phyloP scores from a whole-genome alignment of 1,284 basidiomycete species.

The Cryptococcus jaspeensis region DNA sequence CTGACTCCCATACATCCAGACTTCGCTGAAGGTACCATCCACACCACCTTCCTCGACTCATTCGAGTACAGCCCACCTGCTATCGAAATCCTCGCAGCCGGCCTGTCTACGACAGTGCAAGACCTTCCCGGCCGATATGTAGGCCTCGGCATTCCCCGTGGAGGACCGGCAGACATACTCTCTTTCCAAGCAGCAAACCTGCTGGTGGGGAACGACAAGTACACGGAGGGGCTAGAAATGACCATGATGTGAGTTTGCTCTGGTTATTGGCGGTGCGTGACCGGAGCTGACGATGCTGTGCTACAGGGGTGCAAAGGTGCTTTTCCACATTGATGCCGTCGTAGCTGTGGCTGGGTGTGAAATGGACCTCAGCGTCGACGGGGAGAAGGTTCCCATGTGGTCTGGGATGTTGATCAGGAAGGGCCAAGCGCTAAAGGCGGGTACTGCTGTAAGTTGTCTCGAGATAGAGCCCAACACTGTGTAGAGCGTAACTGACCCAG shows the following conservation, averaged over 20 bases:
- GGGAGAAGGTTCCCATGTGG: slow-evolving; percentile 56
- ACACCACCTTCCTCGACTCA: slow-evolving; percentile 31
- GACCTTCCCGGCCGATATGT: slow-evolving; percentile 61
- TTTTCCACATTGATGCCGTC: slow-evolving; percentile 57
- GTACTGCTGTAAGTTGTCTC: slow-evolving; percentile 51
- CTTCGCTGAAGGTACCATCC: background rate
- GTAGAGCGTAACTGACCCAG: background rate
- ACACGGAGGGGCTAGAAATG: slow-evolving; percentile 62
- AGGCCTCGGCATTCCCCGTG: slow-evolving; percentile 62
- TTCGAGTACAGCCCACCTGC: slow-evolving; percentile 46
- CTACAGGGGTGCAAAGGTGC: slow-evolving; percentile 35
- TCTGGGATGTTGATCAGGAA: slow-evolving; percentile 56
- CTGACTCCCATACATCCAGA: background rate
- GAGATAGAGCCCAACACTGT: background rate
- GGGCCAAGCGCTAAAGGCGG: slow-evolving; percentile 55
- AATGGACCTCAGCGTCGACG: slow-evolving; percentile 56
- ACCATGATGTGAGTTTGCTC: slow-evolving; percentile 22
- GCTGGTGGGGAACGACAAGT: slow-evolving; percentile 59
- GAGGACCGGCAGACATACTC: slow-evolving; percentile 64
- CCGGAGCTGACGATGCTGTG: background rate
- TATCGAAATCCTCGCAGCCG: slow-evolving; percentile 59
- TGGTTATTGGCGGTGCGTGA: background rate
- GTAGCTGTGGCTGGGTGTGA: slow-evolving; percentile 62
- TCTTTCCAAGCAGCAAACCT: slow-evolving; percentile 62
- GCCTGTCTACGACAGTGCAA: slow-evolving; percentile 63